A percentile compares a stretch with the other conserved stretches of the same genome.
Conservation (phyloP, 805 yeast genomes). For the Metschnikowia proteae region DNA sequence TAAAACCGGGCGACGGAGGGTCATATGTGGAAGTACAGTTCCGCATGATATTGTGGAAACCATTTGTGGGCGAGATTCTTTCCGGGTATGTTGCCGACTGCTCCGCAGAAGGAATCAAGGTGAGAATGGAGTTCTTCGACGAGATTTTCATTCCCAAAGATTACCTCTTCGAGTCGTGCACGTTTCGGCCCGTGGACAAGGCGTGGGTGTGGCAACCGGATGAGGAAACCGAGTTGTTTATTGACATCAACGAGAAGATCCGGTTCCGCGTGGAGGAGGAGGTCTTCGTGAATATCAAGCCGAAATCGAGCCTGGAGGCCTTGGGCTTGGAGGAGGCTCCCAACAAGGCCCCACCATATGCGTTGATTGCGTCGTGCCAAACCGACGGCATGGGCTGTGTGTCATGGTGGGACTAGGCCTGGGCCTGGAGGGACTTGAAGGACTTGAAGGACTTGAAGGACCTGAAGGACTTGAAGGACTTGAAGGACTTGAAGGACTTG, state of each 20-base stretch:
- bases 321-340: slow-evolving; percentile 34
- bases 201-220: slow-evolving; percentile 95
- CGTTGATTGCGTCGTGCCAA: slow-evolving; percentile 84
- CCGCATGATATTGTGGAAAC: slow-evolving; percentile 80
- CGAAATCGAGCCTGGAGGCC: slow-evolving; percentile 61
- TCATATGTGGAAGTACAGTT: slow-evolving; percentile 71
- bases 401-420: slow-evolving; percentile 86
- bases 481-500: too few species aligned
- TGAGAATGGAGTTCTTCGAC: slow-evolving; percentile 82
- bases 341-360: slow-evolving; percentile 70
- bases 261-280: slow-evolving; percentile 90
- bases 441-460: too few species aligned
- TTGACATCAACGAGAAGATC: slow-evolving; percentile 88
- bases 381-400: slow-evolving; percentile 96
- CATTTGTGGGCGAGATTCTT: slow-evolving; percentile 88
- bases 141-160: slow-evolving; percentile 86
- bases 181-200: slow-evolving; percentile 66
- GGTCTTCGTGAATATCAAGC: slow-evolving; percentile 77
- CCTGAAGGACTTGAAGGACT: too few species aligned
- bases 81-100: slow-evolving; percentile 93
- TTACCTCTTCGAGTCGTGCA: slow-evolving; percentile 74
- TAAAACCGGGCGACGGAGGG: slow-evolving; percentile 94
- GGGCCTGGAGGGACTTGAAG: too few species aligned
- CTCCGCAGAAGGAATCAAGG: slow-evolving; percentile 80
- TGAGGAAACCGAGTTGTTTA: slow-evolving; percentile 69